Percentiles rank a stretch among this genome's conserved stretches.
Evolutionary conservation across 1,284 basidiomycete genomes (phyloP).

Genomic region (Sphagnurus paluster): DNA sequence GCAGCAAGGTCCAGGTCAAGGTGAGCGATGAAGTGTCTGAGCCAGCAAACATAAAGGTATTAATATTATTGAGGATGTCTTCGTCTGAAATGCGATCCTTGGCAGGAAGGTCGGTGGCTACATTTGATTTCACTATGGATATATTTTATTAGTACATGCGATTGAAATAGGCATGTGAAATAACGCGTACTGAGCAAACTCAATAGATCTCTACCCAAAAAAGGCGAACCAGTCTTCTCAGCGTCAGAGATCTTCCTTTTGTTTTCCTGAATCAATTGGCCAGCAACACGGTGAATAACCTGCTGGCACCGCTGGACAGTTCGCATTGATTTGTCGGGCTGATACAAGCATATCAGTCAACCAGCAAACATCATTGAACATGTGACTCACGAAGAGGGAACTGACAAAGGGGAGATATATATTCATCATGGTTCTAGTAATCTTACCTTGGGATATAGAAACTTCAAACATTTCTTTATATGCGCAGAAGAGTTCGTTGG

Average conservation of each 20-base stretch:
- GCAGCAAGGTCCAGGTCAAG: constrained; percentile 74
- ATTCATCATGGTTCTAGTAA: constrained; percentile 47
- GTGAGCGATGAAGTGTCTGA: constrained; percentile 82
- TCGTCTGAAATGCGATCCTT: constrained; percentile 78
- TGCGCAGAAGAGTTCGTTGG: constrained; percentile 72
- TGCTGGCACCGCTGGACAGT: constrained; percentile 56
- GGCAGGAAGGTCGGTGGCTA: constrained; percentile 57
- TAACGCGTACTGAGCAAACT: constrained; percentile 59
- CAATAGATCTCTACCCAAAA: constrained; percentile 63
- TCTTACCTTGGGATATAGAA: constrained; percentile 54
- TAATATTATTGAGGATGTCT: constrained; percentile 80
- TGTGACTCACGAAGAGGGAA: constrained; percentile 54
- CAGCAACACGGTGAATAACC: constrained; percentile 66
- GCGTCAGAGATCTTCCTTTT: constrained; percentile 64
- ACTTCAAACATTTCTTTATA: constrained; percentile 83
- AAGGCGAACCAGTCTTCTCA: constrained; percentile 45
- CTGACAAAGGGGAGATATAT: constrained; percentile 64
- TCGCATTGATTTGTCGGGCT: constrained; percentile 57
- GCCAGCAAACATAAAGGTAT: constrained; percentile 86
- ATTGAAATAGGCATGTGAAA: constrained; percentile 1
- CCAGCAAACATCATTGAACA: background rate
- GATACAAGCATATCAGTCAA: constrained; percentile 1
- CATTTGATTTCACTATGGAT: constrained; percentile 69
- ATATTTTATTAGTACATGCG: constrained; percentile 8
- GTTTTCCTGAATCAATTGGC: constrained; percentile 70